These are phyloP conservation scores for Venturia asperata DNA, from an alignment of 2,329 filamentous ascomycete species.

Conservation along the genomic window DNA sequence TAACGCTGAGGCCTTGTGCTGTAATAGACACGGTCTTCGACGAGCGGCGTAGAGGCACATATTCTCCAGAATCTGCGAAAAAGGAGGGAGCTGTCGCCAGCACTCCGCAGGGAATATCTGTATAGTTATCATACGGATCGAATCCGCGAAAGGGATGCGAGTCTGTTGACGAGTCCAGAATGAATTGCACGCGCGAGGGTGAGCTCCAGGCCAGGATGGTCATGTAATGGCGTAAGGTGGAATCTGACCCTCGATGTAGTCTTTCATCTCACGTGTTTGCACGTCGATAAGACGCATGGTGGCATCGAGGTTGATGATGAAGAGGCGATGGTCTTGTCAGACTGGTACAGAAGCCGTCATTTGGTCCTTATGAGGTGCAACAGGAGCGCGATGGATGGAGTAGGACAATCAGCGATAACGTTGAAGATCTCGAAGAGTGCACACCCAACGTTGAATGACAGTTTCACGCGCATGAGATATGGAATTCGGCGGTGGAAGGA, in stretches of 20 bases:
- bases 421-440: background rate
- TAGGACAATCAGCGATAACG: background rate
- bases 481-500: background rate
- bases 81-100: background rate
- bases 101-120: background rate
- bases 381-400: too few species aligned
- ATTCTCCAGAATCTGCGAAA: background rate
- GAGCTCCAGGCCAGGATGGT: conserved; percentile 17
- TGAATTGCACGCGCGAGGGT: background rate
- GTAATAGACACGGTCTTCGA: background rate
- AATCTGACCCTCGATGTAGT: background rate
- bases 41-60: background rate
- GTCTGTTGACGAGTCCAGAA: too few species aligned
- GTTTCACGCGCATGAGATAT: background rate
- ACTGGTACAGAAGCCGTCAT: background rate
- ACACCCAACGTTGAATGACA: background rate
- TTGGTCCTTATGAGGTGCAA: too few species aligned
- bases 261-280: background rate
- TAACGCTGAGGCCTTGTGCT: background rate
- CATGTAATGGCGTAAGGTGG: conserved; percentile 17
- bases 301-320: background rate
- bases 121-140: too few species aligned
- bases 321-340: background rate
- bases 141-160: too few species aligned
- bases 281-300: background rate